phyloP scores from a whole-genome alignment of 257 asterid genomes.

The Paraleonurus japonicus region DNA sequence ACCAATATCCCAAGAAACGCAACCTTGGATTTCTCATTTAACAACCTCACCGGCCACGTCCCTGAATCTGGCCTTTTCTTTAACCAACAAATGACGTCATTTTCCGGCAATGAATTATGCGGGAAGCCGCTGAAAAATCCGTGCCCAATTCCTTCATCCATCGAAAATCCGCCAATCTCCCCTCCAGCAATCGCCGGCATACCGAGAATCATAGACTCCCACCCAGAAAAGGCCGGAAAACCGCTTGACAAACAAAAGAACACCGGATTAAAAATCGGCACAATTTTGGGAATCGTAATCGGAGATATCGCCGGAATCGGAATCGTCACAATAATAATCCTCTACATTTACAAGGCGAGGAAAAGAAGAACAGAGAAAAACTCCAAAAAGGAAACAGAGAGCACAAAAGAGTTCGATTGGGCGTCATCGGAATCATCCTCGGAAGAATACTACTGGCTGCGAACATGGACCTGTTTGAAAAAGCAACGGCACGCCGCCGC shows the following conservation, averaged over 20 bases:
- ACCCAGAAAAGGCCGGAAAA: constrained; percentile 24
- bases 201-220: constrained; percentile 52
- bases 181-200: constrained; percentile 83
- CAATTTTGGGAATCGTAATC: constrained; percentile 60
- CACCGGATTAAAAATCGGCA: constrained; percentile 36
- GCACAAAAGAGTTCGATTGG: constrained; percentile 66
- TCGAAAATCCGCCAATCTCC: constrained; percentile 42
- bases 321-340: constrained; percentile 42
- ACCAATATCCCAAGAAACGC: constrained; percentile 45
- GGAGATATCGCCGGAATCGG: constrained; percentile 65
- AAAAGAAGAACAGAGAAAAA: constrained; percentile 33
- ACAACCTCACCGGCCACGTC: constrained; percentile 54
- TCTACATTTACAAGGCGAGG: constrained; percentile 39
- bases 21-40: constrained; percentile 56
- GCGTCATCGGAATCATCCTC: constrained; percentile 54
- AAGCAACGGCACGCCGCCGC: constrained; percentile 41
- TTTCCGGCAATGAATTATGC: constrained; percentile 63
- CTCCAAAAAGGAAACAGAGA: constrained; percentile 42
- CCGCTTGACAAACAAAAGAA: constrained; percentile 7
- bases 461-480: constrained; percentile 64
- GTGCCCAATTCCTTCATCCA: constrained; percentile 50
- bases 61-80: constrained; percentile 46
- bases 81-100: constrained; percentile 41
- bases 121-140: constrained; percentile 43
- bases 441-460: constrained; percentile 59